Conservation (phyloP, 2,329 filamentous ascomycete species). For the Gaeumannomyces sp. region DNA sequence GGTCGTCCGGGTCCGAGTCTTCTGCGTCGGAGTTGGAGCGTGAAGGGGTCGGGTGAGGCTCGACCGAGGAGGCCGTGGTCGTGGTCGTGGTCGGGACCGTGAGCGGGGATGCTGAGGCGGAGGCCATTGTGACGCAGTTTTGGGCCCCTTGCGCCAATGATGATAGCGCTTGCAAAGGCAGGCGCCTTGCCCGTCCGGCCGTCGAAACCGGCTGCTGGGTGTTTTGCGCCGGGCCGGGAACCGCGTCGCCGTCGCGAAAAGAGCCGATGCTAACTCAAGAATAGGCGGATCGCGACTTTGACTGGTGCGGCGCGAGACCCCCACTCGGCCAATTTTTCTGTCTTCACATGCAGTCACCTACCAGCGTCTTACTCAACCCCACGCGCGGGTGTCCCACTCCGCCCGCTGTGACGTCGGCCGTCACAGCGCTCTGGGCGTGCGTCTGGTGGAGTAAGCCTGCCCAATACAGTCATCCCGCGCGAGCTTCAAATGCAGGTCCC, state of each 20-base stretch:
- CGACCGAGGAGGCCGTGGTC: slow-evolving; percentile 4
- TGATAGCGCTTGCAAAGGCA: background rate
- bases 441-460: background rate
- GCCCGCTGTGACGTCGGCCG: background rate
- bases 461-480: background rate
- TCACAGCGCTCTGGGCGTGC: background rate
- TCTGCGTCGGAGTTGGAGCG: background rate
- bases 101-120: slow-evolving; percentile 5
- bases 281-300: no score
- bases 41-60: background rate
- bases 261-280: background rate
- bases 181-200: background rate
- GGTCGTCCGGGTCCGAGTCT: slow-evolving; percentile 47
- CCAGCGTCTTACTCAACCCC: no score
- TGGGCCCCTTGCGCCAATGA: background rate
- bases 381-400: background rate
- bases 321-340: background rate
- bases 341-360: background rate
- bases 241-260: background rate
- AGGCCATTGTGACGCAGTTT: slow-evolving; percentile 3
- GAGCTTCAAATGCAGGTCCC: background rate
- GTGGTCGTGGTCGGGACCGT: background rate
- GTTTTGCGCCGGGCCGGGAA: background rate
- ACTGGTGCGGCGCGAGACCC: no score
- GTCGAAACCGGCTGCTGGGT: background rate